Evolutionary conservation across 371 early-diverging fungal genomes (phyloP).

Genomic region (Furculomyces boomerangus): DNA sequence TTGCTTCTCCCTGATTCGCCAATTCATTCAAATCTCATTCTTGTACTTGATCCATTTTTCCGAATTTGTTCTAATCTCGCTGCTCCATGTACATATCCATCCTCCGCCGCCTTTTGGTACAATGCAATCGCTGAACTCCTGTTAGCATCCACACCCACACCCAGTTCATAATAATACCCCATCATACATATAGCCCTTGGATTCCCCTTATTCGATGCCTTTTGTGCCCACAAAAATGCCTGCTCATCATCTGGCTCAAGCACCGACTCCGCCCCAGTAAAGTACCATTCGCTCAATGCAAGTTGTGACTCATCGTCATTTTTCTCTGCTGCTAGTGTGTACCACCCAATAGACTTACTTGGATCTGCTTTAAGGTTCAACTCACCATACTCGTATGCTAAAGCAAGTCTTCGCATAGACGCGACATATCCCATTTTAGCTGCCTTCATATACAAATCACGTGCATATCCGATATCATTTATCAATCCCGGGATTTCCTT

Average conservation of each 20-base stretch:
- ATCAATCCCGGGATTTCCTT: conserved; percentile 55
- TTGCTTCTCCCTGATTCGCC: too few relatives aligned
- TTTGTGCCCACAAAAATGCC: conserved; percentile 74
- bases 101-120: too few relatives aligned
- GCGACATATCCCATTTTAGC: conserved; percentile 87
- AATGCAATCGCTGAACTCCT: too few relatives aligned
- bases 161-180: conserved; percentile 62
- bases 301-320: conserved; percentile 65
- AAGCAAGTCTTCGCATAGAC: conserved; percentile 84
- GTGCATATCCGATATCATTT: conserved; percentile 66
- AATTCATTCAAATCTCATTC: too few relatives aligned
- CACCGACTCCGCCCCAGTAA: conserved; percentile 66
- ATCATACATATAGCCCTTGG: conserved; percentile 81
- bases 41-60: too few relatives aligned
- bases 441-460: conserved; percentile 75
- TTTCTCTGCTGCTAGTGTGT: conserved; percentile 78
- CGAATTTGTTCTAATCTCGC: too few relatives aligned
- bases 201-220: conserved; percentile 63
- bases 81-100: too few relatives aligned
- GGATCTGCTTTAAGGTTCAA: conserved; percentile 79
- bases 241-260: conserved; percentile 61
- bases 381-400: conserved; percentile 85
- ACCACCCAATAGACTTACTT: conserved; percentile 86
- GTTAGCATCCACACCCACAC: too few relatives aligned
- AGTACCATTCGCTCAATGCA: conserved; percentile 76